Conservation (phyloP, 768 basidiomycete genomes). For the Lactarius sanguifluus region DNA sequence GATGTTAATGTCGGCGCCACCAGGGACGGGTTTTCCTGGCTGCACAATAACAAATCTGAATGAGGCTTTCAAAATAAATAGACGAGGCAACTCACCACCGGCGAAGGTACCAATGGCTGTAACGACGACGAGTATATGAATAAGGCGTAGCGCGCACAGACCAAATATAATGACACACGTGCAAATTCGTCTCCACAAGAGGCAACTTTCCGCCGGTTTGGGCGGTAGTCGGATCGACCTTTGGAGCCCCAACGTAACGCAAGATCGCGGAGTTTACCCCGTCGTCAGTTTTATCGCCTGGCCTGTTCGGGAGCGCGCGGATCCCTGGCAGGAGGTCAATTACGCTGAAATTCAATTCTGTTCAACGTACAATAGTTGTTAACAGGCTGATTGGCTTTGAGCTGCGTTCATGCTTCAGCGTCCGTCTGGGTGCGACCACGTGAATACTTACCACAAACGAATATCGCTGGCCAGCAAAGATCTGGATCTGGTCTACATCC, state of each 20-base stretch:
- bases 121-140: not conserved
- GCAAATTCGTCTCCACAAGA: conserved; percentile 15
- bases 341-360: not conserved
- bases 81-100: not conserved
- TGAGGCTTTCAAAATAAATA: too few species aligned
- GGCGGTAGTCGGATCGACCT: conserved; percentile 18
- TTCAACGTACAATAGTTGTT: conserved; percentile 29
- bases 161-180: conserved; percentile 4
- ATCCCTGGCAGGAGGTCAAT: conserved; percentile 12
- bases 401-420: conserved; percentile 42
- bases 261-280: conserved; percentile 21
- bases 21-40: conserved; percentile 12
- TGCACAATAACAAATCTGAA: not conserved
- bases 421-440: not conserved
- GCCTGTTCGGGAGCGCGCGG: conserved; percentile 12
- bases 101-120: not conserved
- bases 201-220: not conserved
- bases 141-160: not conserved
- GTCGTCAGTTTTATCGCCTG: not conserved
- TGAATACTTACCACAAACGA: conserved; percentile 40
- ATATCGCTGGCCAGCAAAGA: conserved; percentile 55
- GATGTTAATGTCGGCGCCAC: conserved; percentile 20
- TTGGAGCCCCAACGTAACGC: conserved; percentile 25
- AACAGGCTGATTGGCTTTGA: conserved; percentile 30
- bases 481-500: conserved; percentile 42